phyloP scores from a whole-genome alignment of 768 basidiomycete species.

The Gymnopilus dilepis region DNA sequence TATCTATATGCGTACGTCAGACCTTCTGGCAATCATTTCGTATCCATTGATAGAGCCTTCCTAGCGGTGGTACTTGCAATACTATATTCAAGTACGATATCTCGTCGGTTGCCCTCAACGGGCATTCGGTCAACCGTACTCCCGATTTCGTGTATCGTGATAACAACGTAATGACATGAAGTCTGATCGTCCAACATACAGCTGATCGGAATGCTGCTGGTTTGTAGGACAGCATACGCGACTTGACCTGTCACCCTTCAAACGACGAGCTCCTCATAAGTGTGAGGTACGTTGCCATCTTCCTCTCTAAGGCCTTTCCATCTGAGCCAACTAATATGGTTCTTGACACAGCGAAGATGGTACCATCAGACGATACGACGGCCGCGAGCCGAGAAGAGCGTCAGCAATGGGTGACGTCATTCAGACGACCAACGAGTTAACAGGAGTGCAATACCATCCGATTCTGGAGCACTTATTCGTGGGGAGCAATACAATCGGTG shows the following conservation, averaged over 20 bases:
- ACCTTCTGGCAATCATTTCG: conserved; percentile 16
- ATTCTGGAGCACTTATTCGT: conserved; percentile 69
- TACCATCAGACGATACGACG: conserved; percentile 65
- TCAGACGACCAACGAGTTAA: conserved; percentile 60
- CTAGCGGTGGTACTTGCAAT: conserved; percentile 61
- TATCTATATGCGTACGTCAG: conserved; percentile 66
- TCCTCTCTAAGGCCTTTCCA: conserved; percentile 21
- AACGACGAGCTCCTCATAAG: conserved; percentile 73
- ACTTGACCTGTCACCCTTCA: conserved; percentile 66
- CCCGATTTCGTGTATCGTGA: conserved; percentile 24
- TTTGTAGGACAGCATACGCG: conserved; percentile 66
- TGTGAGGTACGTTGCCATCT: conserved; percentile 54
- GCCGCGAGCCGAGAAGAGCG: conserved; percentile 38
- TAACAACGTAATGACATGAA: conserved; percentile 25
- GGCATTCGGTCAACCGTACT: conserved; percentile 19
- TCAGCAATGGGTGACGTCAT: conserved; percentile 54
- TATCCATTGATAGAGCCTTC: neutral
- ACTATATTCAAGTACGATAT: conserved; percentile 60
- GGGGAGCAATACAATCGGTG: conserved; percentile 63
- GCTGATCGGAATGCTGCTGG: neutral
- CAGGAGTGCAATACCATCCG: conserved; percentile 72
- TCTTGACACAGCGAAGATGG: conserved; percentile 67
- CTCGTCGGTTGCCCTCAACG: conserved; percentile 38
- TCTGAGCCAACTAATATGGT: neutral
- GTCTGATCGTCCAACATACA: neutral